Base-by-base conservation (phyloP, 495 filamentous ascomycete species). In the Daldinia vernicosa region DNA sequence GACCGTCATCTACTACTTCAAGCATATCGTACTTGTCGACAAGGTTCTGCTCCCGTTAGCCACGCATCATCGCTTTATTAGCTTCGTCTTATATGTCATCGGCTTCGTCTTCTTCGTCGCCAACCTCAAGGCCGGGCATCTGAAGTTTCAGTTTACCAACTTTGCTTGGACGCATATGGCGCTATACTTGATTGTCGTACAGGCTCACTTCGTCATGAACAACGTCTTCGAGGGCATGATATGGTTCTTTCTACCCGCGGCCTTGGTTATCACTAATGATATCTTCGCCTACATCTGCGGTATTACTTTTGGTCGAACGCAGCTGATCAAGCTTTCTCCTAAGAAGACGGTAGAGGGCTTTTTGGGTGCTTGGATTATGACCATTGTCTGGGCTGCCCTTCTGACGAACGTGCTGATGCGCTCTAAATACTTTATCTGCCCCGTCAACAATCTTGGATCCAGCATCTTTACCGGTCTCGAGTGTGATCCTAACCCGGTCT, bases 311-410 rank as follows among this genome's bases (percentile, higher is more conserved):
- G 96, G 96, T 43, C 88, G 93, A 55, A 99, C 96, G 15, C 96
- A 97, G 78, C 86, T 99, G 50, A 99, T 99, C 82, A 97, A 98
- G 82, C 84, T 99, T 24, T 98, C 94, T 1, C 96, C 96, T 2
- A 99, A 99, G 86, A 99, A 99, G 89, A 99, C 96, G 1, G 95
- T 98, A 45, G 96, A 99, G 80, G 96, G 96, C 26, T 99, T 99
- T 78, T 83, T 98, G 40, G 96, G 96, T 63, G 96, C 96, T 22
- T 99, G 96, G 96, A 83, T 96, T 74, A 94, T 94, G 85, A 98
- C 95, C 45, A 87, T 97, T 68, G 81, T 93, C 64, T 94, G 95
- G 76, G 96, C 93, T 60, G 83, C 91, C 70, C 82, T 88, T 70
- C 88, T 98, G 81, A 95, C 93, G 57, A 93, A 96, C 77, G 74